Percentiles rank a stretch among this genome's conserved stretches.
These are phyloP conservation scores for Leccinum pallidistipes DNA, from an alignment of 1,284 basidiomycete species.

Conservation along the genomic window DNA sequence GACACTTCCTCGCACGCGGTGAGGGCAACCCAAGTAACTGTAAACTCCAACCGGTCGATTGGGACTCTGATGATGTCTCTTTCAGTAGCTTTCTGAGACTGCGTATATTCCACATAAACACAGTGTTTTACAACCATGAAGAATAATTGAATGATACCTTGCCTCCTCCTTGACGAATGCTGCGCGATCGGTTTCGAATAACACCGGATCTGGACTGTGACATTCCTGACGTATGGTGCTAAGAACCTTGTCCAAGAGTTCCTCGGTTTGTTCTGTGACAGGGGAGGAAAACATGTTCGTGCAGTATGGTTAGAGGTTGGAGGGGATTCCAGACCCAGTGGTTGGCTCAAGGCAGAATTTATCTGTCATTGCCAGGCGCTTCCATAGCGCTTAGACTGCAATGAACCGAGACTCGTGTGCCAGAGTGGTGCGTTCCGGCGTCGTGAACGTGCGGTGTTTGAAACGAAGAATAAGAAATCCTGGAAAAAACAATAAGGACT, in stretches of 20 bases:
- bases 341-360: conserved; percentile 11
- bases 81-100: conserved; percentile 15
- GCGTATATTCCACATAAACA: not conserved
- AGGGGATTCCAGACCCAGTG: no score
- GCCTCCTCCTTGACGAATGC: conserved; percentile 11
- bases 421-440: not conserved
- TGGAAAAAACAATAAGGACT: conserved; percentile 15
- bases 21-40: conserved; percentile 7
- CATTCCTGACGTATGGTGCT: not conserved
- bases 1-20: conserved; percentile 1
- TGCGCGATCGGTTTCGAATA: conserved; percentile 8
- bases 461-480: conserved; percentile 18
- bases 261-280: not conserved
- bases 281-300: conserved; percentile 16
- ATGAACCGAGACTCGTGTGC: not conserved
- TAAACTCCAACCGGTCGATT: not conserved
- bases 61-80: not conserved
- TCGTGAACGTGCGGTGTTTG: conserved; percentile 12
- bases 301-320: not conserved
- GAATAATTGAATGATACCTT: conserved; percentile 1
- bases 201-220: not conserved
- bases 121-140: not conserved
- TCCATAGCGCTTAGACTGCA: not conserved
- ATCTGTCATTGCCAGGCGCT: conserved; percentile 6
- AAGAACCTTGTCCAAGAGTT: conserved; percentile 12